Conservation (phyloP, 1,284 basidiomycete species). For the Amylostereum areolatum region DNA sequence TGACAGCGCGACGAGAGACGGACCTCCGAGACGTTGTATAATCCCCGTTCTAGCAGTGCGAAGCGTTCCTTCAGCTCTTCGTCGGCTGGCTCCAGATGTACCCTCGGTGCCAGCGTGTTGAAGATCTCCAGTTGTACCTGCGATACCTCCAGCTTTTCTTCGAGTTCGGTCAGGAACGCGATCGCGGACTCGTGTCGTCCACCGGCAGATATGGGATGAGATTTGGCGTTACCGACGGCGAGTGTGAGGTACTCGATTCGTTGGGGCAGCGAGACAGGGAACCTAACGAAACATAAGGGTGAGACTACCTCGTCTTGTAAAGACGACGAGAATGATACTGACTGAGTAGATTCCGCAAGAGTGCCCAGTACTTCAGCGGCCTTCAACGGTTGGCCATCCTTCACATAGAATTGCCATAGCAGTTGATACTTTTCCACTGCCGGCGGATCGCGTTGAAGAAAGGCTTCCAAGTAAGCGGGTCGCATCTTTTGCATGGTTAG, state of each 20-base stretch:
- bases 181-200: constrained; percentile 82
- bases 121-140: constrained; percentile 93
- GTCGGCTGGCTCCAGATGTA: constrained; percentile 43
- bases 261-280: constrained; percentile 62
- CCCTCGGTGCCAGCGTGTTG: constrained; percentile 54
- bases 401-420: constrained; percentile 96
- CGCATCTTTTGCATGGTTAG: constrained; percentile 48
- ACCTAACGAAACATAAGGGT: constrained; percentile 33
- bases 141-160: constrained; percentile 96
- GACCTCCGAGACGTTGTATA: constrained; percentile 72
- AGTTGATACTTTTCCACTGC: constrained; percentile 83
- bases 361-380: constrained; percentile 87
- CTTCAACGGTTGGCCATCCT: constrained; percentile 77
- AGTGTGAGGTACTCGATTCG: constrained; percentile 89
- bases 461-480: constrained; percentile 82
- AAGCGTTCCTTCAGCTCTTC: constrained; percentile 42
- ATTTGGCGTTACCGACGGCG: constrained; percentile 94
- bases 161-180: constrained; percentile 86
- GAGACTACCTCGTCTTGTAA: constrained; percentile 2
- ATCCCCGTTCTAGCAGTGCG: constrained; percentile 43
- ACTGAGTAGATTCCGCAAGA: constrained; percentile 86
- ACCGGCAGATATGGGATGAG: constrained; percentile 73
- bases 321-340: constrained; percentile 22
- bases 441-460: constrained; percentile 78
- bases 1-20: constrained; percentile 11